These are phyloP conservation scores for Epichloe sp. DNA, from an alignment of 2,329 filamentous ascomycete genomes.

Conservation along the genomic window DNA sequence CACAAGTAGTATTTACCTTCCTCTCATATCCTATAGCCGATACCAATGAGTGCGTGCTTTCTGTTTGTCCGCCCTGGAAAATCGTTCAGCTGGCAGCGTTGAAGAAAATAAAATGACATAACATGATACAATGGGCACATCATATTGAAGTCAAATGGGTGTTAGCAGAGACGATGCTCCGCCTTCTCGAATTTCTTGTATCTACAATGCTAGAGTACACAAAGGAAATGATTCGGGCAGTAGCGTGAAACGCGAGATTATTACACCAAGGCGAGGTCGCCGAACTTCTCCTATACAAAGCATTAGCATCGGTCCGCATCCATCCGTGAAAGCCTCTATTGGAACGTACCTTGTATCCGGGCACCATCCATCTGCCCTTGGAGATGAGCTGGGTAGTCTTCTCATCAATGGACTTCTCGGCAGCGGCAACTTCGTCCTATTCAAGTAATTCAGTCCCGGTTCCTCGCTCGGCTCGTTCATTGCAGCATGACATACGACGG, in stretches of 20 bases:
- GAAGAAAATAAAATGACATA: not conserved
- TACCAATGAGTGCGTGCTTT: too few relatives aligned
- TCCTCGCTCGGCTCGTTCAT: not conserved
- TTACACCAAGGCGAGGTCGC: slow-evolving; percentile 91
- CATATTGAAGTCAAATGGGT: slow-evolving; percentile 8
- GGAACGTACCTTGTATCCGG: slow-evolving; percentile 85
- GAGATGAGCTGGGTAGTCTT: slow-evolving; percentile 89
- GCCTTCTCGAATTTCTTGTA: slow-evolving; percentile 31
- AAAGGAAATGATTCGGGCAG: slow-evolving; percentile 33
- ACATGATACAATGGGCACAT: not conserved
- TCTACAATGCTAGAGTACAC: slow-evolving; percentile 62
- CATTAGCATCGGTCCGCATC: slow-evolving; percentile 28
- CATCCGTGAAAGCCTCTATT: not conserved
- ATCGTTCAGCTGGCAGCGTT: too few relatives aligned
- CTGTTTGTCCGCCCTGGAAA: not conserved
- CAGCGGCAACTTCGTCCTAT: slow-evolving; percentile 87
- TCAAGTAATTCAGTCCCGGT: slow-evolving; percentile 14
- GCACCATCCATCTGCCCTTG: slow-evolving; percentile 96
- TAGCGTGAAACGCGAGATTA: slow-evolving; percentile 25
- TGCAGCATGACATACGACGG: slow-evolving; percentile 60
- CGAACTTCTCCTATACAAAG: slow-evolving; percentile 79
- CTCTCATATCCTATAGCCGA: too few relatives aligned
- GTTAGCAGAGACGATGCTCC: slow-evolving; percentile 21
- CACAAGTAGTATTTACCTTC: too few relatives aligned
- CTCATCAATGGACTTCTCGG: slow-evolving; percentile 93